Evolutionary conservation across 352 stramenopile species (phyloP).

Genomic region (Phytophthora uliginosa): DNA sequence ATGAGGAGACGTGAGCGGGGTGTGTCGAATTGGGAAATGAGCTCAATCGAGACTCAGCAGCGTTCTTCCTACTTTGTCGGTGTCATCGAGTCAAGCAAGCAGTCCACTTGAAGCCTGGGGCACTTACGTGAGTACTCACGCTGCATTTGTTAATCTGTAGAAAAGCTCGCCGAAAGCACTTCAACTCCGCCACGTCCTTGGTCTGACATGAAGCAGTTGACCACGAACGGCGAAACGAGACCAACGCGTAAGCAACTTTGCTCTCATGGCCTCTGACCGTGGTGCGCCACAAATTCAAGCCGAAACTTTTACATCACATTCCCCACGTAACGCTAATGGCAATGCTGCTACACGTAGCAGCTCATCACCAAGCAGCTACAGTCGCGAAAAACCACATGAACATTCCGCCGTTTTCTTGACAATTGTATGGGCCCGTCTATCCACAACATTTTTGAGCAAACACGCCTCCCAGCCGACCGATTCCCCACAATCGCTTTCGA

Average conservation of each 20-base stretch:
- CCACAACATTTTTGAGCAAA: constrained; percentile 36
- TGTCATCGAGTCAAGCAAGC: constrained; percentile 1
- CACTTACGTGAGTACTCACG: constrained; percentile 3
- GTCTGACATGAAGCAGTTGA: constrained; percentile 7
- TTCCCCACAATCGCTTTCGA: constrained; percentile 13
- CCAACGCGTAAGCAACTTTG: constrained; percentile 16
- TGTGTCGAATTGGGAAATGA: constrained; percentile 28
- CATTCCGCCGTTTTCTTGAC: constrained; percentile 19
- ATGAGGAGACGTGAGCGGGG: constrained; percentile 4
- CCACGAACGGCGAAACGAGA: constrained; percentile 15
- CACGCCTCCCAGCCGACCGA: constrained; percentile 21
- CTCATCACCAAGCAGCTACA: not conserved
- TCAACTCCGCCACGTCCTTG: constrained; percentile 16
- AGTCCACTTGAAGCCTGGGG: not conserved
- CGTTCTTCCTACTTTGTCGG: not conserved
- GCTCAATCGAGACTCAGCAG: not conserved
- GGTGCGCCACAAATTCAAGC: constrained; percentile 14
- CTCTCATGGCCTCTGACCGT: not conserved
- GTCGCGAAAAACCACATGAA: constrained; percentile 23
- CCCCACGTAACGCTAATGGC: not conserved
- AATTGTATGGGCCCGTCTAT: constrained; percentile 25
- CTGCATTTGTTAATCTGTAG: constrained; percentile 8
- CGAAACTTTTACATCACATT: not conserved
- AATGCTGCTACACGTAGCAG: not conserved
- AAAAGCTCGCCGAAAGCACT: constrained; percentile 9